Evolutionary conservation across 225 moss, liverwort and hornwort species (phyloP).

Genomic region (Polytrichum formosum): DNA sequence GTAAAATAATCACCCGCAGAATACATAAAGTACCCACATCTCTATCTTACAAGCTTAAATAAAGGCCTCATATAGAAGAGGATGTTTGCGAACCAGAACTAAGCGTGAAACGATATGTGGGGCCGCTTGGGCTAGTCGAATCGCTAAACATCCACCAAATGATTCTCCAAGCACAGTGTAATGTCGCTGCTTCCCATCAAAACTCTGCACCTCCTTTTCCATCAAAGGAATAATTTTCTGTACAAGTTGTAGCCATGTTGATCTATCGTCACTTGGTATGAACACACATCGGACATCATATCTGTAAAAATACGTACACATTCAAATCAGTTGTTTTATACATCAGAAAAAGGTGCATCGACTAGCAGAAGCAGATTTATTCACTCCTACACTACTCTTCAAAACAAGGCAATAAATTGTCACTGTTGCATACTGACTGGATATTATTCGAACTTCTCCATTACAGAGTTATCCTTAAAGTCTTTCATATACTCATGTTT

Average conservation of each 20-base stretch:
- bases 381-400: too few relatives aligned
- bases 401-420: too few relatives aligned
- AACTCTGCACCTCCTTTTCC: conserved; percentile 39
- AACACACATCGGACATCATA: conserved; percentile 84
- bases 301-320: conserved; percentile 22
- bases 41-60: too few relatives aligned
- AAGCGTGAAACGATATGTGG: conserved; percentile 66
- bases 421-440: too few relatives aligned
- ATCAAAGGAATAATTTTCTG: conserved; percentile 51
- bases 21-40: too few relatives aligned
- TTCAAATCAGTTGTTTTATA: too few relatives aligned
- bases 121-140: conserved; percentile 77
- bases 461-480: too few relatives aligned
- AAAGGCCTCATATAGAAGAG: background rate
- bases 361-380: too few relatives aligned
- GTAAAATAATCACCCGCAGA: too few relatives aligned
- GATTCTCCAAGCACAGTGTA: conserved; percentile 85
- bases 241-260: conserved; percentile 78
- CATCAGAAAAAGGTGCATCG: too few relatives aligned
- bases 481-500: too few relatives aligned
- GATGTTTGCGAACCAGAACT: conserved; percentile 51
- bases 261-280: conserved; percentile 79
- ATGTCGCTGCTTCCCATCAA: conserved; percentile 45
- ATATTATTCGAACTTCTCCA: too few relatives aligned
- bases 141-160: conserved; percentile 80